Conservation (phyloP, 257 asterid species). For the Petunia axillaris region DNA sequence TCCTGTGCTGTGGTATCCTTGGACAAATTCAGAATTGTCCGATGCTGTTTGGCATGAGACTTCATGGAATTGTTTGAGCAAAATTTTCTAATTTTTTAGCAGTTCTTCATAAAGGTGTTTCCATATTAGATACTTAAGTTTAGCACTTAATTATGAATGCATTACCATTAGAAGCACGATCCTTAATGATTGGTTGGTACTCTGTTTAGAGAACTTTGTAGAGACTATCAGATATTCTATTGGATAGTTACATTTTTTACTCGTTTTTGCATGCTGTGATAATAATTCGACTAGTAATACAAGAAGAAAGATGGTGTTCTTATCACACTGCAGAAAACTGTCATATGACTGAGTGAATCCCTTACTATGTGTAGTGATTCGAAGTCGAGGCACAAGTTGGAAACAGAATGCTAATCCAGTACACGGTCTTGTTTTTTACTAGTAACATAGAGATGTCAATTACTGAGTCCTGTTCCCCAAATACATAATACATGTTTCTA, state of each 20-base stretch:
- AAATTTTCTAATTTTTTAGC: not conserved
- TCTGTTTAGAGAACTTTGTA: not conserved
- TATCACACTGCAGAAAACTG: not conserved
- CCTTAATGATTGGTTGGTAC: not conserved
- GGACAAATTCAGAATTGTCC: not conserved
- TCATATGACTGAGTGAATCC: not conserved
- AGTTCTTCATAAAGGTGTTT: not conserved
- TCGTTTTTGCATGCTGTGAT: not conserved
- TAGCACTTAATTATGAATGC: not conserved
- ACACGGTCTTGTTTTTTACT: not conserved
- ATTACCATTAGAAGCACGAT: not conserved
- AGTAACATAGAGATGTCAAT: not conserved
- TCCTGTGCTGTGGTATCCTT: not conserved
- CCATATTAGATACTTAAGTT: not conserved
- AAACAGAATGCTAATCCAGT: not conserved
- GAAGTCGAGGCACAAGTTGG: not conserved
- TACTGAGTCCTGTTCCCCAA: not conserved
- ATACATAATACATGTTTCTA: conserved; percentile 1
- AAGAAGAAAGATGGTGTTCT: not conserved
- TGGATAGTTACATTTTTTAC: not conserved
- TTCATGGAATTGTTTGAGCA: not conserved
- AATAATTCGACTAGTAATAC: not conserved
- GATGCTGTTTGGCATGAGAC: conserved; percentile 17
- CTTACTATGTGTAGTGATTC: not conserved
- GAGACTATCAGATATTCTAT: not conserved